phyloP scores from a whole-genome alignment of 2,329 filamentous ascomycete genomes.

The Aspergillus piperis region DNA sequence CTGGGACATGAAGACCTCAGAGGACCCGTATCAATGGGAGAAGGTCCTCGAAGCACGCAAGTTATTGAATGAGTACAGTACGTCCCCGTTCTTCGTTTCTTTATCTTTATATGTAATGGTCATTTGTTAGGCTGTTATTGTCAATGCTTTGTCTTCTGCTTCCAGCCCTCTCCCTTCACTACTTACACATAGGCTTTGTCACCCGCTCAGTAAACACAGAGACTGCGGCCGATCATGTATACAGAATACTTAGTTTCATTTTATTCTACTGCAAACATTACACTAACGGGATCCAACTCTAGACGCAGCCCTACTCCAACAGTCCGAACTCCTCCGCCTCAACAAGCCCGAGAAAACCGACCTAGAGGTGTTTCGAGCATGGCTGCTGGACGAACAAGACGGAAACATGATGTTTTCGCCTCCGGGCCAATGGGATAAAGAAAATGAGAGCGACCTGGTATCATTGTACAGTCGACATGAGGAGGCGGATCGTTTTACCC shows the following conservation, averaged over 20 bases:
- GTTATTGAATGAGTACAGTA: constrained; percentile 1
- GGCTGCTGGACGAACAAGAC: background rate
- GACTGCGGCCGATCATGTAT: too few species aligned
- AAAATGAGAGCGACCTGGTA: background rate
- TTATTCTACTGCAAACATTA: too few species aligned
- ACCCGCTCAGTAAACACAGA: background rate
- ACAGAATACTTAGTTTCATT: too few species aligned
- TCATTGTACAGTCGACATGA: background rate
- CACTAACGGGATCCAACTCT: background rate
- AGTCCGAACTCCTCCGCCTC: background rate
- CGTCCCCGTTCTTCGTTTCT: too few species aligned
- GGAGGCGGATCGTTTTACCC: background rate
- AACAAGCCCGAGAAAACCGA: background rate
- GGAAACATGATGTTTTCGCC: background rate
- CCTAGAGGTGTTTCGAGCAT: background rate
- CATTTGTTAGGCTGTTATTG: too few species aligned
- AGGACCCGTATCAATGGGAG: background rate
- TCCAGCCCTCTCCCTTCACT: too few species aligned
- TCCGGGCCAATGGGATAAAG: background rate
- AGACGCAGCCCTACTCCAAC: background rate
- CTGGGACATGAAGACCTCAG: background rate
- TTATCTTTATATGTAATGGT: too few species aligned
- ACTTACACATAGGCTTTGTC: too few species aligned
- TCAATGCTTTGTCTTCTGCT: too few species aligned
- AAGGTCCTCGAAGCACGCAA: background rate